Evolutionary conservation across 257 asterid genomes (phyloP).

Genomic region (Nicotiana paniculata): DNA sequence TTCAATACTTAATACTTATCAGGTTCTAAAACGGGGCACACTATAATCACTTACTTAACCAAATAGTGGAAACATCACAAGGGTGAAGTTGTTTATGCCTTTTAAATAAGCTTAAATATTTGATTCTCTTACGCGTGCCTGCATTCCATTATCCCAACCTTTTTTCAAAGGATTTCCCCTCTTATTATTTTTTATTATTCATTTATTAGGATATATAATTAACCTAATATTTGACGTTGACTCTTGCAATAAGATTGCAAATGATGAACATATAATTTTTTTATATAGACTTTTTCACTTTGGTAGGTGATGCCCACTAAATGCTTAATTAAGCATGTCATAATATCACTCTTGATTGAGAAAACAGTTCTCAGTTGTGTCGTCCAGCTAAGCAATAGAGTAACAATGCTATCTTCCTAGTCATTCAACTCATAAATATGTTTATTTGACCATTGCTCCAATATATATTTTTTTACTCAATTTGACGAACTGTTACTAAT

Average conservation of each 20-base stretch:
- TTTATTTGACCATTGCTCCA: neutral
- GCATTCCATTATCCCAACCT: neutral
- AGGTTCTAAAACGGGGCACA: too few species aligned
- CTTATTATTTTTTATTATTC: neutral
- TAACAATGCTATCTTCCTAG: neutral
- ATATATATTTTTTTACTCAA: neutral
- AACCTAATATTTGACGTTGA: neutral
- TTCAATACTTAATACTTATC: too few species aligned
- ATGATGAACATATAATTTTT: neutral
- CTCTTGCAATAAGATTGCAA: neutral
- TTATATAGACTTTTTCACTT: neutral
- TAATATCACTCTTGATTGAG: neutral
- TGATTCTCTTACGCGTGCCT: neutral
- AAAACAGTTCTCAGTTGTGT: neutral
- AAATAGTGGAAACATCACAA: neutral
- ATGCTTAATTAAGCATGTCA: neutral
- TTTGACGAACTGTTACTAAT: neutral
- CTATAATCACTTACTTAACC: too few species aligned
- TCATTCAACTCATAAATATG: neutral
- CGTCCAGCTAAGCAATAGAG: constrained; percentile 9
- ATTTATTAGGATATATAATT: neutral
- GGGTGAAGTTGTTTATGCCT: neutral
- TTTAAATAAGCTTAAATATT: too few species aligned
- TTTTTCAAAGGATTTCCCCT: neutral
- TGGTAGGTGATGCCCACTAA: constrained; percentile 9